Percentiles rank a stretch among this genome's conserved stretches.
These are phyloP conservation scores for Lathyrus sativus DNA, from an alignment of 306 rosid species.

Conservation along the genomic window DNA sequence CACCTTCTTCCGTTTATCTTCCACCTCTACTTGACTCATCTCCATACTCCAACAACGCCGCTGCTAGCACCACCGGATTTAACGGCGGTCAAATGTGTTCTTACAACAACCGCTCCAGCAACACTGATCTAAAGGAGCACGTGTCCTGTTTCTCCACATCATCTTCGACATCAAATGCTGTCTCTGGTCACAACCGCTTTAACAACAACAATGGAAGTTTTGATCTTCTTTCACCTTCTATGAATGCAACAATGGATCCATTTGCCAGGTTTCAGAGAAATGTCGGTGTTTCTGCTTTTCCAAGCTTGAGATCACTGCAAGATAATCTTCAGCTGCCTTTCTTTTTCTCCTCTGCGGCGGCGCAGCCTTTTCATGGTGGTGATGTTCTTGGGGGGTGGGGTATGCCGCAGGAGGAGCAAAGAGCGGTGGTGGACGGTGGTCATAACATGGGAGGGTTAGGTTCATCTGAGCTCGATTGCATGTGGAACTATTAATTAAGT, in stretches of 20 bases:
- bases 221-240: slow-evolving; percentile 37
- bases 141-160: slow-evolving; percentile 99
- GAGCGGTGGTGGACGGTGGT: slow-evolving; percentile 29
- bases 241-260: slow-evolving; percentile 34
- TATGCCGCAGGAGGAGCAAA: slow-evolving; percentile 47
- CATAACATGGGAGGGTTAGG: slow-evolving; percentile 36
- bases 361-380: slow-evolving; percentile 24
- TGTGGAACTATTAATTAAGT: slow-evolving; percentile 67
- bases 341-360: slow-evolving; percentile 43
- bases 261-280: slow-evolving; percentile 48
- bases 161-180: slow-evolving; percentile 44
- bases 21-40: slow-evolving; percentile 89
- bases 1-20: slow-evolving; percentile 82
- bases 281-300: slow-evolving; percentile 70
- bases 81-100: slow-evolving; percentile 57
- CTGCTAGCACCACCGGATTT: slow-evolving; percentile 11
- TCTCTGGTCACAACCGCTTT: not conserved
- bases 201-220: slow-evolving; percentile 39
- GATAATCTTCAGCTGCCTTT: slow-evolving; percentile 82
- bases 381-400: slow-evolving; percentile 49
- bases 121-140: slow-evolving; percentile 76
- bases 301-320: slow-evolving; percentile 78
- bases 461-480: slow-evolving; percentile 69
- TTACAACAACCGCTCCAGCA: slow-evolving; percentile 51
- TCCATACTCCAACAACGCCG: slow-evolving; percentile 38